A percentile compares a stretch with the other conserved stretches of the same genome.
Evolutionary conservation across 2,329 filamentous ascomycete genomes (phyloP).

Genomic region (Cadophora gregata): DNA sequence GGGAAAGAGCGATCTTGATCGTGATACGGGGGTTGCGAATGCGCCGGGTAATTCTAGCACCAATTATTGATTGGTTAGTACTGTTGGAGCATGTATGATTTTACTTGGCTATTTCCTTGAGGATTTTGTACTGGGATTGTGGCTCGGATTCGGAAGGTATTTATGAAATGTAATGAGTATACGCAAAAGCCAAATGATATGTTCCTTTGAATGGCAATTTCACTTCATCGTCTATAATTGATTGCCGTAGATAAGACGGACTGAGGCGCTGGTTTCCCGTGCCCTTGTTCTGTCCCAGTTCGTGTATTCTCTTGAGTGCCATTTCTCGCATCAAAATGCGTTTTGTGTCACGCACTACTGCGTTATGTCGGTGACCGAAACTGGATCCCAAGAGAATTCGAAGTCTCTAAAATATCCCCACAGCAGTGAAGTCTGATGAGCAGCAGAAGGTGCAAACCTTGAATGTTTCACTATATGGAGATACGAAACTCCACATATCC

Average conservation of each 20-base stretch:
- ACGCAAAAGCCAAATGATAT: neutral
- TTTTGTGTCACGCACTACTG: too few species aligned
- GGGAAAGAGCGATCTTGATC: slow-evolving; percentile 18
- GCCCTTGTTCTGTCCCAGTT: too few species aligned
- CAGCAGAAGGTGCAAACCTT: neutral
- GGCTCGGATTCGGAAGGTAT: neutral
- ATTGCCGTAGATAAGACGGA: too few species aligned
- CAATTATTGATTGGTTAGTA: neutral
- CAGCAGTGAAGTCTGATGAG: too few species aligned
- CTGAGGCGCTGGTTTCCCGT: too few species aligned
- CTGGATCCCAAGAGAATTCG: too few species aligned
- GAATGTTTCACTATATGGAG: neutral
- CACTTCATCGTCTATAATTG: too few species aligned
- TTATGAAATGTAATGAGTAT: neutral
- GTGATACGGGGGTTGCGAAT: slow-evolving; percentile 29
- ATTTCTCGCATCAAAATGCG: too few species aligned
- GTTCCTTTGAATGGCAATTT: too few species aligned
- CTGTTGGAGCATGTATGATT: neutral
- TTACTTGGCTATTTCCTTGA: neutral
- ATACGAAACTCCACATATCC: slow-evolving; percentile 44
- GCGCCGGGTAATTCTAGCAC: neutral
- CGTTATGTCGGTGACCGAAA: too few species aligned
- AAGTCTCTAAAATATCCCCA: too few species aligned
- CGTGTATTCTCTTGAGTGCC: too few species aligned
- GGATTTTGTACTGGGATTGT: neutral